phyloP scores from a whole-genome alignment of 2,329 filamentous ascomycete genomes.

The Pseudocercospora fijiensis region DNA sequence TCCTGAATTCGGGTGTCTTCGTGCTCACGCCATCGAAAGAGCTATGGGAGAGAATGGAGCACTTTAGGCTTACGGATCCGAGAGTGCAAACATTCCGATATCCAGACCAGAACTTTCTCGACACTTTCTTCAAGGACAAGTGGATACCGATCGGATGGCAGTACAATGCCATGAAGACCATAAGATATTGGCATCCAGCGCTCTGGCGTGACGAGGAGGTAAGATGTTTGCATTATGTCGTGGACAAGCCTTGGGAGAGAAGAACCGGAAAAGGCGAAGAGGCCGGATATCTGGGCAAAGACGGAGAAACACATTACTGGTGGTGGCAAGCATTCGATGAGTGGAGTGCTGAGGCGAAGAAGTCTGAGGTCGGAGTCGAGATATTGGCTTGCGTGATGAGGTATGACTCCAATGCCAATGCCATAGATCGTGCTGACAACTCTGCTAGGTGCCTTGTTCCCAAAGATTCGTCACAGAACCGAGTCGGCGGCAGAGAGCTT shows the following conservation, averaged over 20 bases:
- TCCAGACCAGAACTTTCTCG: constrained; percentile 56
- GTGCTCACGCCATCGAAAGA: constrained; percentile 47
- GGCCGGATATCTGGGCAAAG: constrained; percentile 52
- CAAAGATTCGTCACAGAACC: background rate
- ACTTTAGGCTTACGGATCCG: constrained; percentile 43
- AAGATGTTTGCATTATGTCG: constrained; percentile 54
- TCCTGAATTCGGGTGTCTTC: constrained; percentile 55
- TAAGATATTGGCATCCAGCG: constrained; percentile 53
- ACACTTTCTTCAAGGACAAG: constrained; percentile 47
- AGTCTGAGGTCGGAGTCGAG: background rate
- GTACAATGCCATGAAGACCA: constrained; percentile 56
- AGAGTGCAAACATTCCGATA: constrained; percentile 49
- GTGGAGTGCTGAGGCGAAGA: background rate
- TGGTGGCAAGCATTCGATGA: constrained; percentile 52
- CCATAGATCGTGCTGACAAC: background rate
- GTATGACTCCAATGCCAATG: background rate
- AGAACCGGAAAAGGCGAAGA: constrained; percentile 44
- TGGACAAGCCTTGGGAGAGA: constrained; percentile 56
- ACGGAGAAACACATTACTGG: constrained; percentile 54
- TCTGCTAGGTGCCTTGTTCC: background rate
- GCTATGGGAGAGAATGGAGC: constrained; percentile 44
- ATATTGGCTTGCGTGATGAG: background rate
- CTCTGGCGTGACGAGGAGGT: constrained; percentile 54
- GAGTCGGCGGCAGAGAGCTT: constrained; percentile 6
- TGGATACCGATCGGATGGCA: constrained; percentile 52